These are phyloP conservation scores for Eremochloa ophiuroides DNA, from an alignment of 176 grass and related monocot genomes.

Conservation along the genomic window DNA sequence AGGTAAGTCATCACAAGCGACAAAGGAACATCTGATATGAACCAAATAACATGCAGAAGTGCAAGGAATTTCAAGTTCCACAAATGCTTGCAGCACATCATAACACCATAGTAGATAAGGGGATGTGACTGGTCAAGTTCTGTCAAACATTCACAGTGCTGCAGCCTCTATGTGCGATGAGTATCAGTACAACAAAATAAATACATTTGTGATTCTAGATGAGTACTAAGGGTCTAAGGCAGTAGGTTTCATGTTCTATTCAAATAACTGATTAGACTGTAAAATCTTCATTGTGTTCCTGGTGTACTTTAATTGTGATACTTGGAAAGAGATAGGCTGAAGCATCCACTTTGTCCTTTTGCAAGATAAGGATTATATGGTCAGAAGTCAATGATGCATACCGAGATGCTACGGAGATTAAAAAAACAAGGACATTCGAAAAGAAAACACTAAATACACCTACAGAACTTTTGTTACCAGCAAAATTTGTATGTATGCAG, in stretches of 20 bases:
- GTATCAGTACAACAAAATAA: neutral
- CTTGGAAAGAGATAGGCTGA: neutral
- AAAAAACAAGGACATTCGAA: neutral
- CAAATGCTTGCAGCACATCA: conserved; percentile 1
- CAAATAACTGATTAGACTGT: conserved; percentile 3
- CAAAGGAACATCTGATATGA: neutral
- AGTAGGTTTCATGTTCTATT: neutral
- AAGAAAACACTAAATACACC: neutral
- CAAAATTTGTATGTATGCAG: neutral
- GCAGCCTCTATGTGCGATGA: neutral
- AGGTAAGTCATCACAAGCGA: neutral
- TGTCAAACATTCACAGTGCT: neutral
- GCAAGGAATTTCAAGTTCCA: neutral
- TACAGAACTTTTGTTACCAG: neutral
- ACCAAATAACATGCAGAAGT: conserved; percentile 2
- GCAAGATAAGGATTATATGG: neutral
- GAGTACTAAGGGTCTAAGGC: neutral
- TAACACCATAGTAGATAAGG: neutral
- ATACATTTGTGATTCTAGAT: neutral
- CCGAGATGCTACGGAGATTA: neutral
- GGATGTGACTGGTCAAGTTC: neutral
- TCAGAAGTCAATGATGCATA: neutral
- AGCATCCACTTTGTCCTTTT: neutral
- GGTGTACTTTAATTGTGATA: neutral
- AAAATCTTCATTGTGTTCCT: neutral